These are phyloP conservation scores for Astrocystis sublimbata DNA, from an alignment of 495 filamentous ascomycete species.

Conservation along the genomic window DNA sequence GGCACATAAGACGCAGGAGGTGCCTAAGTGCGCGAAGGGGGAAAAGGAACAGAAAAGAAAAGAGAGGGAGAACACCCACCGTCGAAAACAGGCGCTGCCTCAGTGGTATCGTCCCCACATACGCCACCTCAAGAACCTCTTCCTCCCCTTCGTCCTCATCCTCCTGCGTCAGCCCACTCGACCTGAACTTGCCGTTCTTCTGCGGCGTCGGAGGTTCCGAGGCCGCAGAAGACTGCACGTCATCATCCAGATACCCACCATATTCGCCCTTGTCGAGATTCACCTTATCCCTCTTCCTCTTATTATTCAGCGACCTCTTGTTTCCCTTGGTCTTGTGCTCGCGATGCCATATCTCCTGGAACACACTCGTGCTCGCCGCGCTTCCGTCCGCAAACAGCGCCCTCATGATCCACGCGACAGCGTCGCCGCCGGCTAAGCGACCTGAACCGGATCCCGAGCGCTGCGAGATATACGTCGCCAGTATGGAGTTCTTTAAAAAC, in stretches of 20 bases:
- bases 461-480: constrained; percentile 33
- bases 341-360: constrained; percentile 51
- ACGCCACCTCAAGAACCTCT: constrained; percentile 39
- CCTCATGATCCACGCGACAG: constrained; percentile 43
- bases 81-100: constrained; percentile 62
- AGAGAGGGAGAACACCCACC: too few relatives aligned
- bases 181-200: constrained; percentile 30
- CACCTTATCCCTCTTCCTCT: constrained; percentile 49
- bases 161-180: constrained; percentile 16
- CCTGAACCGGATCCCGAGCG: too few relatives aligned
- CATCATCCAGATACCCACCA: constrained; percentile 45
- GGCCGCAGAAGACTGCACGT: constrained; percentile 31
- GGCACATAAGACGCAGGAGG: too few relatives aligned
- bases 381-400: constrained; percentile 46
- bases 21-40: too few relatives aligned
- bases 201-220: constrained; percentile 36
- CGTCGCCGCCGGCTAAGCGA: constrained; percentile 41
- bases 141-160: too few relatives aligned
- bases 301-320: constrained; percentile 47
- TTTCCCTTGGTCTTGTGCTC: constrained; percentile 46
- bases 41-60: too few relatives aligned
- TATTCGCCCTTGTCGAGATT: constrained; percentile 50
- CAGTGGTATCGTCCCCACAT: constrained; percentile 60
- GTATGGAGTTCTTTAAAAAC: constrained; percentile 37
- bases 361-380: constrained; percentile 35